phyloP scores from a whole-genome alignment of 805 yeast genomes.

The Teunomyces lycoperdinae region DNA sequence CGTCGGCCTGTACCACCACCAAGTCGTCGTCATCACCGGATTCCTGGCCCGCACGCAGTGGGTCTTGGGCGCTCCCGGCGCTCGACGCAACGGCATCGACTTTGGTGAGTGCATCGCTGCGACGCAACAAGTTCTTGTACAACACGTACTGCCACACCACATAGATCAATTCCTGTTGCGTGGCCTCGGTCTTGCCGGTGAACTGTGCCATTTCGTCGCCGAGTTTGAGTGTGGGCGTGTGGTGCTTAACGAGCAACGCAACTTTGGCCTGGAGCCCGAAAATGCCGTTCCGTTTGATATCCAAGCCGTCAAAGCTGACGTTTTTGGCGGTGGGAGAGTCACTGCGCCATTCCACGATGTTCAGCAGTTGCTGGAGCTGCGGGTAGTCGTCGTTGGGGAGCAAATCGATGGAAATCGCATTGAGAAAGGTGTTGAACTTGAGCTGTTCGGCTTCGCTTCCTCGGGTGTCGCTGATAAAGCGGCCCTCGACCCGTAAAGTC shows the following conservation, averaged over 20 bases:
- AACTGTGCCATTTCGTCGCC: conserved; percentile 64
- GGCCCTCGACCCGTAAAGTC: conserved; percentile 89
- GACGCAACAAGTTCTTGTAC: conserved; percentile 53
- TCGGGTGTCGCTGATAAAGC: conserved; percentile 55
- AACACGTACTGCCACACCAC: conserved; percentile 77
- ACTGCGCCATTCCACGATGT: conserved; percentile 88
- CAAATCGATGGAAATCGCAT: conserved; percentile 82
- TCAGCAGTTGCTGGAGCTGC: conserved; percentile 26
- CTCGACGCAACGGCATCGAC: conserved; percentile 39
- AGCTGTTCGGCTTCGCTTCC: conserved; percentile 28
- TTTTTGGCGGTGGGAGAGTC: conserved; percentile 35
- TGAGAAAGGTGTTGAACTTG: conserved; percentile 75
- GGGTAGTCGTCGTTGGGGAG: conserved; percentile 40
- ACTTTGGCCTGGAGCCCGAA: conserved; percentile 58
- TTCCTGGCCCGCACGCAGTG: conserved; percentile 14
- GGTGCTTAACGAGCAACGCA: conserved; percentile 56
- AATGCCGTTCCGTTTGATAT: conserved; percentile 75
- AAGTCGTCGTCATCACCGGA: conserved; percentile 30
- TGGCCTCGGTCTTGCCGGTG: conserved; percentile 72
- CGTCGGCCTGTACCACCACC: conserved; percentile 41
- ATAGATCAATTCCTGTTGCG: conserved; percentile 82
- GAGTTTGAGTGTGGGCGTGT: conserved; percentile 63
- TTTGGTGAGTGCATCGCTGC: conserved; percentile 25
- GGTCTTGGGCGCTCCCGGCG: background rate
- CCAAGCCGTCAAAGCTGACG: conserved; percentile 77